phyloP scores from a whole-genome alignment of 305 asterid genomes.

The Petunia hybrid region DNA sequence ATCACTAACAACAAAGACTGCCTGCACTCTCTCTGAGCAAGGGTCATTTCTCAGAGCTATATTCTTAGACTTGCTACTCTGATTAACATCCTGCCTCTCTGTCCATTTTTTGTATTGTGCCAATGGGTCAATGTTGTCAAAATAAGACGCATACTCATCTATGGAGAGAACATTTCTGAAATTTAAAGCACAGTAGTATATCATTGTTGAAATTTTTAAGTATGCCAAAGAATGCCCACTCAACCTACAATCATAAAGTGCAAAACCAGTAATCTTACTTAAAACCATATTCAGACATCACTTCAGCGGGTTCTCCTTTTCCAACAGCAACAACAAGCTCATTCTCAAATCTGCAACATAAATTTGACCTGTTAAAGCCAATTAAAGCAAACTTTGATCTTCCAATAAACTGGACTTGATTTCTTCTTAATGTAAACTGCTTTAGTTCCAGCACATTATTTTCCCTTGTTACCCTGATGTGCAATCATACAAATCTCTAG shows the following conservation, averaged over 20 bases:
- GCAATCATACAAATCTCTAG: background rate
- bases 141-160: constrained; percentile 80
- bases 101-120: constrained; percentile 69
- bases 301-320: constrained; percentile 87
- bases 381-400: constrained; percentile 19
- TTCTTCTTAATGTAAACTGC: background rate
- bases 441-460: background rate
- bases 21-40: constrained; percentile 70
- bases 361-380: constrained; percentile 14
- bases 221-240: background rate
- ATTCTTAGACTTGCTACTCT: constrained; percentile 40
- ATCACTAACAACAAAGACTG: constrained; percentile 91
- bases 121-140: constrained; percentile 88
- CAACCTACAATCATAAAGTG: background rate
- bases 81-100: constrained; percentile 38
- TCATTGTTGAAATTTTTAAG: constrained; percentile 22
- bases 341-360: constrained; percentile 65
- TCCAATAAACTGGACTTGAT: constrained; percentile 26
- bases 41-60: constrained; percentile 48
- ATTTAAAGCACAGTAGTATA: constrained; percentile 35
- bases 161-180: constrained; percentile 78
- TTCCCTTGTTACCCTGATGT: background rate
- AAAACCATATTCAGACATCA: constrained; percentile 91
- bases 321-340: constrained; percentile 79
- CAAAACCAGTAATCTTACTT: constrained; percentile 53